These are phyloP conservation scores for Neurospora sp. DNA, from an alignment of 2,329 filamentous ascomycete genomes.

Conservation along the genomic window DNA sequence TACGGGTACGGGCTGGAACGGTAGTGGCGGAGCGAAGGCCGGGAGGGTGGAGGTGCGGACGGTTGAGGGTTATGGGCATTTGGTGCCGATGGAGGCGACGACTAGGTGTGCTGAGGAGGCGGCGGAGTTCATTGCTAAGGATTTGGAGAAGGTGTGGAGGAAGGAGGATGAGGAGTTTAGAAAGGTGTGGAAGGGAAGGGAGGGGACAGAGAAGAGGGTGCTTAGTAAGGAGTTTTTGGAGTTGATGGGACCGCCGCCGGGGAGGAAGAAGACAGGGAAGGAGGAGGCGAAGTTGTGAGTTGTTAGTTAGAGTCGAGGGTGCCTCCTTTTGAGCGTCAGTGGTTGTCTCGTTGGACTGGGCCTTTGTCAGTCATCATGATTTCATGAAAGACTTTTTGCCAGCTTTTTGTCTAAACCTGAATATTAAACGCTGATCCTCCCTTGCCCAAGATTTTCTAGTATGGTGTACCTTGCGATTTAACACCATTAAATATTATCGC, in stretches of 20 bases:
- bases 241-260: conserved; percentile 33
- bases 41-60: conserved; percentile 59
- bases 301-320: background rate
- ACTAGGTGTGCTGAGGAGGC: conserved; percentile 52
- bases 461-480: background rate
- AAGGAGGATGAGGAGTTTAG: conserved; percentile 44
- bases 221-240: conserved; percentile 44
- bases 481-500: background rate
- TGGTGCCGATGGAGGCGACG: conserved; percentile 76
- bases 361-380: background rate
- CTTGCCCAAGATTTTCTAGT: background rate
- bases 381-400: background rate
- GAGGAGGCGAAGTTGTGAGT: conserved; percentile 1
- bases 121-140: conserved; percentile 45
- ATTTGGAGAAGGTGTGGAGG: conserved; percentile 44
- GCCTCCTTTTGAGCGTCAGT: too few species aligned
- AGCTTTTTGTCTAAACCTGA: background rate
- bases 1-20: conserved; percentile 58
- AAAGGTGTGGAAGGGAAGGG: conserved; percentile 40
- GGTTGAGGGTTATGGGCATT: conserved; percentile 59
- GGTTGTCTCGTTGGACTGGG: too few species aligned
- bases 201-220: conserved; percentile 43
- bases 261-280: conserved; percentile 6
- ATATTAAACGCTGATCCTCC: background rate
- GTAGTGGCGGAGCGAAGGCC: conserved; percentile 52